Percentiles rank a stretch among this genome's conserved stretches.
These are phyloP conservation scores for Auriscalpium microsporum DNA, from an alignment of 768 basidiomycete species.

Conservation along the genomic window DNA sequence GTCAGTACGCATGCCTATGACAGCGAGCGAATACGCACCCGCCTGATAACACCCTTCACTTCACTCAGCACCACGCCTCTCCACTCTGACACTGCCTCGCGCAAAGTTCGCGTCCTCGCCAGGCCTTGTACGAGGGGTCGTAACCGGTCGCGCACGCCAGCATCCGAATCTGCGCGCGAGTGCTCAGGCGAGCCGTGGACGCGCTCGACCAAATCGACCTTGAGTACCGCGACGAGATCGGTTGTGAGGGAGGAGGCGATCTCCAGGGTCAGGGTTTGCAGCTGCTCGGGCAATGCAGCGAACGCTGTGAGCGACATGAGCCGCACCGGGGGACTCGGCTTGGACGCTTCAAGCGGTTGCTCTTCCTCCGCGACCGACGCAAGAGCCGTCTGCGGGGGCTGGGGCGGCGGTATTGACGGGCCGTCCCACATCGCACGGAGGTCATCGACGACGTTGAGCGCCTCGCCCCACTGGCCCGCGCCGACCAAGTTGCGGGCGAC, in stretches of 20 bases:
- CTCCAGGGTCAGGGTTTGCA: constrained; percentile 63
- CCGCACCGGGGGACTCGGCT: constrained; percentile 30
- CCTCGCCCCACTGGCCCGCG: constrained; percentile 84
- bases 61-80: constrained; percentile 58
- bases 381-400: neutral
- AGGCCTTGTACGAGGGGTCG: constrained; percentile 74
- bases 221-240: constrained; percentile 68
- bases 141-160: constrained; percentile 50
- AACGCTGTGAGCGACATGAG: constrained; percentile 69
- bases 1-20: neutral
- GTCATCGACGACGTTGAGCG: constrained; percentile 65
- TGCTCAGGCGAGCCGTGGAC: constrained; percentile 19
- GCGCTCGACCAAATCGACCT: constrained; percentile 54
- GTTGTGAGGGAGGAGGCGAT: constrained; percentile 70
- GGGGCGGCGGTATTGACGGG: neutral
- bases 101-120: constrained; percentile 59
- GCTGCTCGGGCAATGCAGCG: constrained; percentile 61
- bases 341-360: constrained; percentile 14
- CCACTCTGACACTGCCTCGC: constrained; percentile 63
- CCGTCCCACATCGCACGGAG: constrained; percentile 51
- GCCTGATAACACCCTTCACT: constrained; percentile 46
- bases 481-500: constrained; percentile 67
- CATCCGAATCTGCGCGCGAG: constrained; percentile 25
- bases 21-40: constrained; percentile 34
- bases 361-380: constrained; percentile 28